Base-by-base conservation (phyloP, 495 filamentous ascomycete species). In the Penicillium arizonense region DNA sequence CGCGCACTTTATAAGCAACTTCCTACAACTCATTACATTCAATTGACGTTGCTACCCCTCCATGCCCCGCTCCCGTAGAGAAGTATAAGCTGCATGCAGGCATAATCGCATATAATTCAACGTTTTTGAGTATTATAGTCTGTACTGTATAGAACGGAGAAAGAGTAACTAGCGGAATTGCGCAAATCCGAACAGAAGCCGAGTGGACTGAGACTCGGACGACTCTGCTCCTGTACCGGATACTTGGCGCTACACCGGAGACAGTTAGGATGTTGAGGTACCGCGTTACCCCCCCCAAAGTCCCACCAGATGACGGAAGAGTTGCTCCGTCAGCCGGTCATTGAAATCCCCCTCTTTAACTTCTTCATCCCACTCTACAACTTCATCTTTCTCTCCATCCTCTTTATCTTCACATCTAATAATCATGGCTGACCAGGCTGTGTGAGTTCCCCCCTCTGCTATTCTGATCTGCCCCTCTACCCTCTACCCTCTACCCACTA, bases 381-480 rank as follows among this genome's bases (percentile, higher is more conserved):
- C 47, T 39, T 39, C 37, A 40, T 48, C 50, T 54, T 44, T 26
- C 46, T 53, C 55, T 40, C 43, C 42, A 56, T 50, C 38, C 39
- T 44, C 53, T 61, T 57, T n/a, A 36, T 35, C 28, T 37, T 50
- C 54, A 45, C n/a, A 45, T 45, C 20, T 57, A 59, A 61, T 58
- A 55, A 67, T 59, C 49, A 66, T 70, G 63, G 63, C 68, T 68
- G 67, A 76, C 54, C 68, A 81, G 55, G 82, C 80, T 77, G 74
- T 81, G 82, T 84, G 77, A 82, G 82, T 83, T 53, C 32, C 39
- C 43, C 62, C 39, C 47, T 28, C 49, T 33, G 56, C 34, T 50
- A 26, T 47, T 34, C 57, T 49, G 3, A 24, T 43, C 42, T 46
- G 51, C 33, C 47, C 36, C 13, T 8, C 36, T 24, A 30, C 8